Evolutionary conservation across 2,329 filamentous ascomycete species (phyloP).

Genomic region (Aureobasidium namibiae): DNA sequence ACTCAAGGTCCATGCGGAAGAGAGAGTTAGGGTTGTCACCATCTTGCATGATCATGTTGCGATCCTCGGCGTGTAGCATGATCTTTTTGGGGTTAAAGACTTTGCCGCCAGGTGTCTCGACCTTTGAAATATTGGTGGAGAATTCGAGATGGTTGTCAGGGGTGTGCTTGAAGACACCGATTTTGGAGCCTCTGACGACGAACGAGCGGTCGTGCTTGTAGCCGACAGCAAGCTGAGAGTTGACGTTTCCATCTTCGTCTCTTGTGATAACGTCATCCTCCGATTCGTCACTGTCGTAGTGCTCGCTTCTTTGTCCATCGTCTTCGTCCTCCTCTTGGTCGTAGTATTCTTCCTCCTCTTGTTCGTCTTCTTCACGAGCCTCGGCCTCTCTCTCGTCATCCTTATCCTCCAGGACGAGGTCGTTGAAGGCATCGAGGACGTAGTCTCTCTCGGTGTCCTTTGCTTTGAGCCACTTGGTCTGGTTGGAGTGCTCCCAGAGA

Average conservation of each 20-base stretch:
- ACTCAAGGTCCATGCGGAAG: constrained; percentile 96
- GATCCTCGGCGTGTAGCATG: constrained; percentile 88
- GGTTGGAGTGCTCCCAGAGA: constrained; percentile 91
- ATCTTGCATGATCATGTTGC: constrained; percentile 84
- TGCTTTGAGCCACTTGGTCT: constrained; percentile 87
- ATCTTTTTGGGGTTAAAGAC: constrained; percentile 93
- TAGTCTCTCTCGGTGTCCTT: constrained; percentile 92
- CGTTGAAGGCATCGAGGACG: constrained; percentile 89
- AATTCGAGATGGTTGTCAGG: constrained; percentile 89
- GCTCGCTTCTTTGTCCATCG: constrained; percentile 60
- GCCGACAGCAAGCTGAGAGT: constrained; percentile 89
- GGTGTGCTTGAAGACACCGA: constrained; percentile 97
- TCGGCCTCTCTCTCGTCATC: constrained; percentile 47
- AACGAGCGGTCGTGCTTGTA: constrained; percentile 97
- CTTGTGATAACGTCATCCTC: constrained; percentile 63
- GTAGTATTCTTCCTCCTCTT: constrained; percentile 50
- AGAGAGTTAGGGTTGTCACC: constrained; percentile 75
- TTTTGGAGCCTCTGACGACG: constrained; percentile 93
- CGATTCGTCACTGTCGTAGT: constrained; percentile 69
- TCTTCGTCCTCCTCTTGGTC: constrained; percentile 56
- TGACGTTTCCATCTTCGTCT: constrained; percentile 72
- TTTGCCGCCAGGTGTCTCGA: constrained; percentile 78
- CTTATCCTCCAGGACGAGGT: constrained; percentile 76
- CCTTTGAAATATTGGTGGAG: constrained; percentile 93
- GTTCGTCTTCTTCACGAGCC: constrained; percentile 46